A percentile compares a stretch with the other conserved stretches of the same genome.
phyloP scores from a whole-genome alignment of 2,329 filamentous ascomycete species.

The Pseudogymnoascus sp. region DNA sequence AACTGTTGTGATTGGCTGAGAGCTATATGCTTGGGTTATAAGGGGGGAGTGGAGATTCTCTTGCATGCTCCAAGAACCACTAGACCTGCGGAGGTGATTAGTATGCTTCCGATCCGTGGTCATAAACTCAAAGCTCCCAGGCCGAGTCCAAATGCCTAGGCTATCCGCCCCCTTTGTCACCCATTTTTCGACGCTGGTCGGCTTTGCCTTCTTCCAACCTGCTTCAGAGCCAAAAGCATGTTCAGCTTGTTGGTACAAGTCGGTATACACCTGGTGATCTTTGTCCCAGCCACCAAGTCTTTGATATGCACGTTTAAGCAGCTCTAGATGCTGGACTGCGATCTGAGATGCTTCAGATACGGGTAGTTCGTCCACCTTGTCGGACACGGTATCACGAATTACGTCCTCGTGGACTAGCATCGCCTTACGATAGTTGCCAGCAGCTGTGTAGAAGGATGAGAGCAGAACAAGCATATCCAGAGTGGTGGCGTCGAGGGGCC shows the following conservation, averaged over 20 bases:
- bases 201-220: constrained; percentile 13
- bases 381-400: constrained; percentile 19
- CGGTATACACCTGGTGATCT: constrained; percentile 13
- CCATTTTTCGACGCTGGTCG: constrained; percentile 14
- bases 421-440: constrained; percentile 13
- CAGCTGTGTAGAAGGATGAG: constrained; percentile 17
- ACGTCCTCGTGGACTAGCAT: constrained; percentile 21
- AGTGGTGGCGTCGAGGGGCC: constrained; percentile 17
- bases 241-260: constrained; percentile 14
- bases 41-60: not conserved
- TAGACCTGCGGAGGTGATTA: constrained; percentile 14
- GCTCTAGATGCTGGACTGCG: constrained; percentile 25
- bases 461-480: constrained; percentile 18
- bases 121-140: constrained; percentile 15
- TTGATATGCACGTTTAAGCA: constrained; percentile 33
- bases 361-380: constrained; percentile 20
- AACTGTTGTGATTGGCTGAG: not conserved
- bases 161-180: constrained; percentile 12
- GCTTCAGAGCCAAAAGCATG: constrained; percentile 15
- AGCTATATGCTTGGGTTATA: not conserved
- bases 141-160: constrained; percentile 13
- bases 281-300: constrained; percentile 32
- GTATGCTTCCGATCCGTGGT: constrained; percentile 12
- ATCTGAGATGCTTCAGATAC: constrained; percentile 23
- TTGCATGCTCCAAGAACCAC: constrained; percentile 6